Conservation (phyloP, 2,329 filamentous ascomycete species). For the Lasiodiplodia citricola region DNA sequence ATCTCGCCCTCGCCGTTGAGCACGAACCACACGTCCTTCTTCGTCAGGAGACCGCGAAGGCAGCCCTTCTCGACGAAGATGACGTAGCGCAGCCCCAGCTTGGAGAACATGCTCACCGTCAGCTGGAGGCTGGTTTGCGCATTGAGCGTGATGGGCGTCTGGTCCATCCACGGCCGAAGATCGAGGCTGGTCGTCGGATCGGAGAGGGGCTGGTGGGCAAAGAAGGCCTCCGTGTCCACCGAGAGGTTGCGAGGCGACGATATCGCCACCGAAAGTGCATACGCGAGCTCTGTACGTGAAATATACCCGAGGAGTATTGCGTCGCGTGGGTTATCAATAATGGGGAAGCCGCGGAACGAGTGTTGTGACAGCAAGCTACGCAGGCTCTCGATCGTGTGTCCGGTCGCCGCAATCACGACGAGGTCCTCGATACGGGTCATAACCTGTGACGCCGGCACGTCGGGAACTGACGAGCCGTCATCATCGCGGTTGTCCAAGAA, state of each 20-base stretch:
- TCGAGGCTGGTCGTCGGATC: slow-evolving; percentile 82
- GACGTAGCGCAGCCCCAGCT: slow-evolving; percentile 88
- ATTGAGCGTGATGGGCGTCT: slow-evolving; percentile 91
- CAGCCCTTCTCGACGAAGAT: slow-evolving; percentile 83
- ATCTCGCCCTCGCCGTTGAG: slow-evolving; percentile 70
- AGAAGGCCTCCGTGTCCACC: slow-evolving; percentile 78
- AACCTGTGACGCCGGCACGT: slow-evolving; percentile 82
- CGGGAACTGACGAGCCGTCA: slow-evolving; percentile 69
- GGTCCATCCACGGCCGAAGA: slow-evolving; percentile 97
- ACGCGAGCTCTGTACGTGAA: slow-evolving; percentile 85
- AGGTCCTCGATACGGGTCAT: slow-evolving; percentile 95
- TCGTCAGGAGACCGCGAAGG: slow-evolving; percentile 85
- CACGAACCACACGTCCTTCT: slow-evolving; percentile 97
- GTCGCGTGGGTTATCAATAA: slow-evolving; percentile 78
- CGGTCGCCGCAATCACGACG: slow-evolving; percentile 82
- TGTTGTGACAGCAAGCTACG: slow-evolving; percentile 73
- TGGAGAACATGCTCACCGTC: slow-evolving; percentile 93
- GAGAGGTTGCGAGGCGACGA: slow-evolving; percentile 64
- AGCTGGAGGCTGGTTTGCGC: slow-evolving; percentile 77
- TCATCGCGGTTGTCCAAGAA: slow-evolving; percentile 78
- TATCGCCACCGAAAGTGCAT: slow-evolving; percentile 73
- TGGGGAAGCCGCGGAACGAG: slow-evolving; percentile 87
- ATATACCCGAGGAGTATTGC: slow-evolving; percentile 91
- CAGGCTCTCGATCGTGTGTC: slow-evolving; percentile 83
- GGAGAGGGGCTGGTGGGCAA: slow-evolving; percentile 76